Conservation (phyloP, 192 early-diverging fungal genomes). For the Piromyces sp. region DNA sequence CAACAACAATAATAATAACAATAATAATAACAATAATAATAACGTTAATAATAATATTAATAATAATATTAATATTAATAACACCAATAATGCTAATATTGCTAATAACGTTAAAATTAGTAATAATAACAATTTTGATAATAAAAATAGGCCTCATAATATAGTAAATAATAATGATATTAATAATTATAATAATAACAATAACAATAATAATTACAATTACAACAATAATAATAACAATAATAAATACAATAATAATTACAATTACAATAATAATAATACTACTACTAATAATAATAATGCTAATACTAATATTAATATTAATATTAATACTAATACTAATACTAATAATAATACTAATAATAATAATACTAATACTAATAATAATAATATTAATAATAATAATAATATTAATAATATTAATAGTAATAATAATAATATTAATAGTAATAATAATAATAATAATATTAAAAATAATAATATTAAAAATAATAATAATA, state of each 20-base stretch:
- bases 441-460: no score
- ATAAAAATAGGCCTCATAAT: background rate
- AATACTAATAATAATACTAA: no score
- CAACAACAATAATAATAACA: background rate
- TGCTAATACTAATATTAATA: no score
- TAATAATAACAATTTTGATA: background rate
- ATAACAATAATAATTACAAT: background rate
- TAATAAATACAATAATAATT: background rate
- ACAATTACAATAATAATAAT: no score
- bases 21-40: background rate
- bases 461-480: background rate
- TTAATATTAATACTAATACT: no score
- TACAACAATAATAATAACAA: background rate
- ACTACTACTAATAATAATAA: no score
- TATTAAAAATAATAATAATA: background rate
- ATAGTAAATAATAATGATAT: background rate
- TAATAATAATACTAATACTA: no score
- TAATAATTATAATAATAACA: background rate
- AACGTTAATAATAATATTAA: background rate
- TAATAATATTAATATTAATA: background rate
- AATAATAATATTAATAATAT: no score
- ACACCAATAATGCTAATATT: no score
- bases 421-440: no score
- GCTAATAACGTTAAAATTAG: background rate
- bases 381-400: no score